Evolutionary conservation across 2,329 filamentous ascomycete genomes (phyloP), one percentile per base, ranked within the genome.

Genomic region (Pestalotiopsis sp.): DNA sequence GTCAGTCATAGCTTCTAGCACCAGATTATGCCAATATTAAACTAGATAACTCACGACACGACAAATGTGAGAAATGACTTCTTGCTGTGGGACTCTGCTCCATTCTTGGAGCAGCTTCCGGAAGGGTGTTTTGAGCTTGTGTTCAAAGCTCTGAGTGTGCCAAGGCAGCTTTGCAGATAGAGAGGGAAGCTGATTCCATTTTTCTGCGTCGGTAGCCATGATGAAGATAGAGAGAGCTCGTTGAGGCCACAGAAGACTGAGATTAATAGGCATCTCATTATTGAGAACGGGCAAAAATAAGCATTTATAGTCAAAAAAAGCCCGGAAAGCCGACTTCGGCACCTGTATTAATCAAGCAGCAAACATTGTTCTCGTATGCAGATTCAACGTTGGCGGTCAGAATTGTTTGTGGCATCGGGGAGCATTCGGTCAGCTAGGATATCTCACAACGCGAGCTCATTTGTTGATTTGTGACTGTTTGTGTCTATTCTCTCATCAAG

Each of bases 81-180:
- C 65, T 6, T 67, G 58, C 14, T 62, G 57, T 36, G 69, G 23
- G 36, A 70, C 59, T 20, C 49, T 31, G 31, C 69, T 70, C 69
- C 69, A 70, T 62, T 69, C 64, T 39, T 70, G 57, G 27, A 70
- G 69, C 27, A 70, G 63, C 31, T 56, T 39, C 11, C 64, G 64
- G 20, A 67, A 70, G 17, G 57, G n/a, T 14, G 64, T 58, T 23
- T 69, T 67, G 13, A 70, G 69, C 17, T 70, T 69, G n/a, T 69
- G 23, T 63, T 67, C 69, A 45, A 66, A 64, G n/a, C 14, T 65
- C 63, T 23, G 5, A 25, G 64, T 38, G 27, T 70, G 66, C 69
- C 67, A 70, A n/a, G 67, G 67, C n/a, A 68, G 20, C 20, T 52
- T 39, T n/a, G 67, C 68, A 12, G 67, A 68, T 41, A 56, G 69